These are phyloP conservation scores for Hypoxylon intermedium DNA, from an alignment of 495 filamentous ascomycete species.

Conservation along the genomic window DNA sequence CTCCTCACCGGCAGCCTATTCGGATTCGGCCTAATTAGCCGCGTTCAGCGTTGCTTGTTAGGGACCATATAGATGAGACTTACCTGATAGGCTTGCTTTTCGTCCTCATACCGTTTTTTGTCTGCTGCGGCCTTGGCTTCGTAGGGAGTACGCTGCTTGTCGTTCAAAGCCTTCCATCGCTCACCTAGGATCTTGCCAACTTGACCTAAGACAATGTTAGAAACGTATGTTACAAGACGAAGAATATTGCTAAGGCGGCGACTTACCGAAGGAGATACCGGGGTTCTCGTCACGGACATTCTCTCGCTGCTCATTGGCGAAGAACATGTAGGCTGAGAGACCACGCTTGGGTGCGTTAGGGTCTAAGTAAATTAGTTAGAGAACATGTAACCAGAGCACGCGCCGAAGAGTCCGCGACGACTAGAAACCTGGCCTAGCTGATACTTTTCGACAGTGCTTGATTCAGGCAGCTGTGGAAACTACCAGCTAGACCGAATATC, in stretches of 20 bases:
- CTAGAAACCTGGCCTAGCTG: neutral
- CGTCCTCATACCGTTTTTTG: constrained; percentile 98
- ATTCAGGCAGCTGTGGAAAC: neutral
- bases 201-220: constrained; percentile 66
- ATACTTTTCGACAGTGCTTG: neutral
- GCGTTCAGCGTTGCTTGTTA: constrained; percentile 35
- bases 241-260: too few species aligned
- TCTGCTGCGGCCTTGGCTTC: constrained; percentile 93
- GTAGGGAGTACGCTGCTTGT: constrained; percentile 88
- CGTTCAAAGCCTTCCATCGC: constrained; percentile 93
- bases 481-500: neutral
- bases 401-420: neutral
- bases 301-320: constrained; percentile 98
- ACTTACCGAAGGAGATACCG: constrained; percentile 90
- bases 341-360: constrained; percentile 99
- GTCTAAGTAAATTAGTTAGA: constrained; percentile 62
- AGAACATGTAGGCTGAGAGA: constrained; percentile 99
- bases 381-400: neutral
- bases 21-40: constrained; percentile 46
- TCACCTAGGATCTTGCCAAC: constrained; percentile 97
- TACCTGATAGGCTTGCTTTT: constrained; percentile 93
- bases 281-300: constrained; percentile 99
- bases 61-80: constrained; percentile 43
- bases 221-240: too few species aligned
- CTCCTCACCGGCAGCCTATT: constrained; percentile 59